These are phyloP conservation scores for Rhizopus microsporus DNA, from an alignment of 371 early-diverging fungal genomes.

Conservation along the genomic window DNA sequence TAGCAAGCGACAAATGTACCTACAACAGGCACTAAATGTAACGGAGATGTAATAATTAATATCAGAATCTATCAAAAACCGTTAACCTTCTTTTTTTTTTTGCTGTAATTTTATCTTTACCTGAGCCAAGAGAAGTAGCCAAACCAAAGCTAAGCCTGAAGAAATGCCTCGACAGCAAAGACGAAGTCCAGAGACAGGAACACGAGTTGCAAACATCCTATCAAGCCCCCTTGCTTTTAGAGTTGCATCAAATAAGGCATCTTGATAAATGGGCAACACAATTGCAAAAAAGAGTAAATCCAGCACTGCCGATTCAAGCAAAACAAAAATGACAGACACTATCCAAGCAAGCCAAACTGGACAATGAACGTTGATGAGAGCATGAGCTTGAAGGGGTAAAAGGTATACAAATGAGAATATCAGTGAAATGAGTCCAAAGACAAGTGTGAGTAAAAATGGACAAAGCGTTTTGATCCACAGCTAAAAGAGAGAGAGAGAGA, in stretches of 20 bases:
- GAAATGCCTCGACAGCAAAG: slow-evolving; percentile 46
- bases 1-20: slow-evolving; percentile 59
- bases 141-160: slow-evolving; percentile 31
- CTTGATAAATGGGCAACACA: slow-evolving; percentile 55
- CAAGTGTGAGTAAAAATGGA: slow-evolving; percentile 44
- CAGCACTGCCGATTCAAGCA: slow-evolving; percentile 54
- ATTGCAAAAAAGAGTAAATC: slow-evolving; percentile 56
- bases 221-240: slow-evolving; percentile 49
- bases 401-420: slow-evolving; percentile 43
- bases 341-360: slow-evolving; percentile 62
- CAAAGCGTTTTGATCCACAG: slow-evolving; percentile 46
- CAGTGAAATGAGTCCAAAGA: slow-evolving; percentile 39
- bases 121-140: slow-evolving; percentile 29
- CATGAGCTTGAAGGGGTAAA: slow-evolving; percentile 55
- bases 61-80: slow-evolving; percentile 43
- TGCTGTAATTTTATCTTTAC: slow-evolving; percentile 5
- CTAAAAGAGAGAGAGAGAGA: slow-evolving; percentile 34
- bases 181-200: slow-evolving; percentile 32
- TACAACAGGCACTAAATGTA: slow-evolving; percentile 61
- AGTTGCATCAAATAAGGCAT: slow-evolving; percentile 58
- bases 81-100: slow-evolving; percentile 3
- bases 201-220: slow-evolving; percentile 49
- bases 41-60: slow-evolving; percentile 57
- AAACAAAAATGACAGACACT: slow-evolving; percentile 54
- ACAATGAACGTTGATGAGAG: slow-evolving; percentile 54